Percentiles rank a stretch among this genome's conserved stretches.
These are phyloP conservation scores for Septoria linicola DNA, from an alignment of 2,329 filamentous ascomycete species.

Conservation along the genomic window DNA sequence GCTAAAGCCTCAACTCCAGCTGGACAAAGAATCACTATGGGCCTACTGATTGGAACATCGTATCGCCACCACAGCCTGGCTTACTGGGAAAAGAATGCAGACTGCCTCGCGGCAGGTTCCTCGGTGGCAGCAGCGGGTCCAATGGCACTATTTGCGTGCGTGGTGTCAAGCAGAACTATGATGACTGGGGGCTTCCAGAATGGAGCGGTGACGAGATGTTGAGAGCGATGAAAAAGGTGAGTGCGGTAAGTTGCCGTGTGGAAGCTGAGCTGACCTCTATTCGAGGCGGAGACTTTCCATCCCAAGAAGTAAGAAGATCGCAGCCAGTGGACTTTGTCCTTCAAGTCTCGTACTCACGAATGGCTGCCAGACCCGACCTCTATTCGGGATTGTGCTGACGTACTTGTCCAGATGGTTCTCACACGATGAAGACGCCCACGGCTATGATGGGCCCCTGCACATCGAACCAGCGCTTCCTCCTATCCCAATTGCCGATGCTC, in stretches of 20 bases:
- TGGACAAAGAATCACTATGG: conserved; percentile 47
- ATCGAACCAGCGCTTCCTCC: conserved; percentile 49
- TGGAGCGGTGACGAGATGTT: conserved; percentile 35
- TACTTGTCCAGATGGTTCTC: conserved; percentile 23
- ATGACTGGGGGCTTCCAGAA: conserved; percentile 34
- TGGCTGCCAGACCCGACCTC: too few relatives aligned
- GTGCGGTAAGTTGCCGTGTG: neutral
- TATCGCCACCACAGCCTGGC: conserved; percentile 43
- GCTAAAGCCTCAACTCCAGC: conserved; percentile 20
- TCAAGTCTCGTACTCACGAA: too few relatives aligned
- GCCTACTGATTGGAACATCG: conserved; percentile 48
- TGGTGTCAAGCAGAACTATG: conserved; percentile 46
- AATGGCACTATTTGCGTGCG: conserved; percentile 49
- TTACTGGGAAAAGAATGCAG: conserved; percentile 45
- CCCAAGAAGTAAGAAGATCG: conserved; percentile 18
- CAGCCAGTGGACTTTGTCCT: too few relatives aligned
- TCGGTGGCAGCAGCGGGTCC: conserved; percentile 45
- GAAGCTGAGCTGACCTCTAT: neutral
- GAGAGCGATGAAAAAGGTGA: conserved; percentile 33
- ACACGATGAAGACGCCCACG: conserved; percentile 29
- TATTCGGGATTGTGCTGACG: neutral
- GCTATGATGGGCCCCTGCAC: conserved; percentile 29
- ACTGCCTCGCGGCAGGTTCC: conserved; percentile 45
- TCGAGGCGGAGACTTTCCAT: conserved; percentile 30
- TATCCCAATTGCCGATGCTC: conserved; percentile 28